Evolutionary conservation across 2,329 filamentous ascomycete genomes (phyloP), one percentile per base, ranked within the genome.

Genomic region (Penicillium paneum): DNA sequence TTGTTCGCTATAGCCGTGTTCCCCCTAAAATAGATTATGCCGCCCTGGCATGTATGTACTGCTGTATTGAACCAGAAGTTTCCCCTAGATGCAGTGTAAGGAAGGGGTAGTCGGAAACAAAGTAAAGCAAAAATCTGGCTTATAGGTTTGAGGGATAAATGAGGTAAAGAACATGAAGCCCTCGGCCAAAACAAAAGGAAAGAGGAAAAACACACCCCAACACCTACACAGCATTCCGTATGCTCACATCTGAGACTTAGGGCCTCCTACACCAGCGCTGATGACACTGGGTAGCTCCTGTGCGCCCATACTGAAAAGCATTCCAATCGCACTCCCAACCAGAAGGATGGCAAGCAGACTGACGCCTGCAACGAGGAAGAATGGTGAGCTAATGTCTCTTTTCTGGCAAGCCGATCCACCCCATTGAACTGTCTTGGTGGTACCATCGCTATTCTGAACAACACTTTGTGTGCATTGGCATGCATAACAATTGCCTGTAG

Each of bases 271-370:
- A 60, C 94, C 94, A 44, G 94, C 94, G n/a, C 91, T 91, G 72
- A 99, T 92, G 8, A 99, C 93, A 64, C 91, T 91, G 0, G 94
- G 94, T 60, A 97, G 79, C 75, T 91, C 88, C 78, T 96, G 86
- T 71, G 89, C 84, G 32, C 93, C 94, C 67, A 97, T 89, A 59
- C 79, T 86, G 74, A 88, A 94, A 50, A 99, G 74, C 80, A 96
- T 78, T 6, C 87, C 85, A 64, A 97, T 86, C 11, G 84, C 85
- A 70, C 88, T 86, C 35, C 79, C 80, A 28, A 95, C 76, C 35
- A 89, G 75, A 43, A 83, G 81, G 1, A 94, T 75, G 58, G 95
- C 78, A 35, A 85, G 74, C 44, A 97, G 76, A 4, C 83, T 87
- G 64, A 94, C 88, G 8, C 87, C 85, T 12, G 84, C 83, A 65